phyloP scores from a whole-genome alignment of 345 rosid genomes.

The Dipteronia dyeriana region DNA sequence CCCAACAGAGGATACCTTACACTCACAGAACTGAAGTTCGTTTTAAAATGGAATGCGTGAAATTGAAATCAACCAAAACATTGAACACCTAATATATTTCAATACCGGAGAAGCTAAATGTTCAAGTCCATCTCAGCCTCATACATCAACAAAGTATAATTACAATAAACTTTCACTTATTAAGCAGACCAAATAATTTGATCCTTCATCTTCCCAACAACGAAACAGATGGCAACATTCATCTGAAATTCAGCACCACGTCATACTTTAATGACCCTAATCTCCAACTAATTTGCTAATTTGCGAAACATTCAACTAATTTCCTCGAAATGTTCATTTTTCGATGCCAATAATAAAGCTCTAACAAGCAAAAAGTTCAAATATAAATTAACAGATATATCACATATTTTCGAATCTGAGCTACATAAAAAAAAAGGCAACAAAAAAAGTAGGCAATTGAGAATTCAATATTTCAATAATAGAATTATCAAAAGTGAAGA shows the following conservation, averaged over 20 bases:
- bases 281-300: not conserved
- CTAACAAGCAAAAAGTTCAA: not conserved
- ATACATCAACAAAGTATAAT: not conserved
- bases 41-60: not conserved
- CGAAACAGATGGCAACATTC: not conserved
- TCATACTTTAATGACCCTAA: not conserved
- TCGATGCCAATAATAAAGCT: not conserved
- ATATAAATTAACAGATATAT: not conserved
- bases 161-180: no score
- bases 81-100: not conserved
- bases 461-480: not conserved
- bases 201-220: not conserved
- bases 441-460: not conserved
- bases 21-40: not conserved
- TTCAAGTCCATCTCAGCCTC: not conserved
- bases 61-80: conserved; percentile 4
- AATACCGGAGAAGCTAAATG: not conserved
- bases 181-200: no score
- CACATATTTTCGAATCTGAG: not conserved
- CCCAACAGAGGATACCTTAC: not conserved
- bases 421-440: not conserved
- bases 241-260: not conserved
- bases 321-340: not conserved
- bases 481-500: conserved; percentile 6
- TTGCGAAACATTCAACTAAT: not conserved